Percentiles rank a stretch among this genome's conserved stretches.
phyloP scores from a whole-genome alignment of 352 stramenopile species.

The Globisporangium canariense region DNA sequence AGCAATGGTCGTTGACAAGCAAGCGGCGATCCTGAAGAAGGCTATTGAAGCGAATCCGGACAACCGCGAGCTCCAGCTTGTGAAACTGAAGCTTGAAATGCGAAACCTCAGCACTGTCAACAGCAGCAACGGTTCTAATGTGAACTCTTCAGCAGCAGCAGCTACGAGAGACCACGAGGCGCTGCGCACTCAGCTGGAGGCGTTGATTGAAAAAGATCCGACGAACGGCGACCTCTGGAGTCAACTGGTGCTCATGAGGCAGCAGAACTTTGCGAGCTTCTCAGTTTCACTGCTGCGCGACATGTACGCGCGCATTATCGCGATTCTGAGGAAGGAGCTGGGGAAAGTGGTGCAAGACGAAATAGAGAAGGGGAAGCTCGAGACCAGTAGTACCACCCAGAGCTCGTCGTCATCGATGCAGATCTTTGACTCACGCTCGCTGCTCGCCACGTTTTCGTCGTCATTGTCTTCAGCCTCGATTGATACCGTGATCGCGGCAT shows the following conservation, averaged over 20 bases:
- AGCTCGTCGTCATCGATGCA: conserved; percentile 20
- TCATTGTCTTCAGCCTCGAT: background rate
- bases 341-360: conserved; percentile 12
- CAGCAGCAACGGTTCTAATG: background rate
- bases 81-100: conserved; percentile 57
- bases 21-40: conserved; percentile 54
- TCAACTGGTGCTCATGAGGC: conserved; percentile 39
- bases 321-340: conserved; percentile 39
- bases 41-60: conserved; percentile 49
- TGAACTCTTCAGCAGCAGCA: background rate
- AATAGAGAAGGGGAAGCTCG: background rate
- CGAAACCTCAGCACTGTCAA: background rate
- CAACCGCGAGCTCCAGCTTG: conserved; percentile 35
- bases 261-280: conserved; percentile 73
- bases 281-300: conserved; percentile 65
- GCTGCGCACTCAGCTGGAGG: conserved; percentile 37
- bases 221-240: conserved; percentile 55
- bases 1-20: conserved; percentile 56
- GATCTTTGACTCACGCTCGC: conserved; percentile 24
- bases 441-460: conserved; percentile 16
- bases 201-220: conserved; percentile 43
- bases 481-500: background rate
- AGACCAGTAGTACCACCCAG: background rate
- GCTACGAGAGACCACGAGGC: conserved; percentile 24
- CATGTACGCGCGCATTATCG: conserved; percentile 60